A percentile compares a stretch with the other conserved stretches of the same genome.
Conservation (phyloP, 2,329 filamentous ascomycete species). For the Dactylonectria macrodidyma region DNA sequence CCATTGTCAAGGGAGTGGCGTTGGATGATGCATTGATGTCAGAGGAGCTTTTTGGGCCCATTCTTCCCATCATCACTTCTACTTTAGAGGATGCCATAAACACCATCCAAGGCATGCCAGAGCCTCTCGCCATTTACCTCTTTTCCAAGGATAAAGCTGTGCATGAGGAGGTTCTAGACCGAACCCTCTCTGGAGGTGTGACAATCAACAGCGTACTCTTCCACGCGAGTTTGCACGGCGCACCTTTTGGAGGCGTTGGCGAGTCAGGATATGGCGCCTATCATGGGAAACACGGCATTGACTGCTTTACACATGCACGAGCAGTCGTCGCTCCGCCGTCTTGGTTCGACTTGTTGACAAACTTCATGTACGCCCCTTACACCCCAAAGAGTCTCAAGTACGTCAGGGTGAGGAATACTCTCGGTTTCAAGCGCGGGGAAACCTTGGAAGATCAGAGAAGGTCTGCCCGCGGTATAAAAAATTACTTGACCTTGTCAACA, state of each 20-base stretch:
- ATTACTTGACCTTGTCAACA: too few species aligned
- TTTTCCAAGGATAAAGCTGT: slow-evolving; percentile 14
- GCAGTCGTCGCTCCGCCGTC: slow-evolving; percentile 46
- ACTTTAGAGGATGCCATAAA: slow-evolving; percentile 19
- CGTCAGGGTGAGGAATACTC: too few species aligned
- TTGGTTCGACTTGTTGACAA: slow-evolving; percentile 44
- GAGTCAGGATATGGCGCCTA: slow-evolving; percentile 60
- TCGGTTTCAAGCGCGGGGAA: too few species aligned
- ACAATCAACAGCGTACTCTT: slow-evolving; percentile 61
- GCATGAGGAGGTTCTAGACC: slow-evolving; percentile 33
- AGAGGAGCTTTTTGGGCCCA: slow-evolving; percentile 56
- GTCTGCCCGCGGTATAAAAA: too few species aligned
- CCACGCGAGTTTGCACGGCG: slow-evolving; percentile 55
- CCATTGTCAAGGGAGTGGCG: not conserved
- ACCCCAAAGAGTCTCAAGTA: too few species aligned
- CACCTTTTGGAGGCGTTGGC: slow-evolving; percentile 64
- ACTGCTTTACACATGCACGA: slow-evolving; percentile 51
- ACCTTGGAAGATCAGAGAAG: too few species aligned
- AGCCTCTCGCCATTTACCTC: slow-evolving; percentile 29
- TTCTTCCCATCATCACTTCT: slow-evolving; percentile 25
- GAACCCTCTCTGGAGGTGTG: slow-evolving; percentile 59
- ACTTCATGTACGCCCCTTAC: not conserved
- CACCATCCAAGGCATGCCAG: not conserved
- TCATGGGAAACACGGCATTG: slow-evolving; percentile 59
- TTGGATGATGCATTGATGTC: slow-evolving; percentile 55